Conservation (phyloP, 148 eudicot species). For the Chenopodium album region DNA sequence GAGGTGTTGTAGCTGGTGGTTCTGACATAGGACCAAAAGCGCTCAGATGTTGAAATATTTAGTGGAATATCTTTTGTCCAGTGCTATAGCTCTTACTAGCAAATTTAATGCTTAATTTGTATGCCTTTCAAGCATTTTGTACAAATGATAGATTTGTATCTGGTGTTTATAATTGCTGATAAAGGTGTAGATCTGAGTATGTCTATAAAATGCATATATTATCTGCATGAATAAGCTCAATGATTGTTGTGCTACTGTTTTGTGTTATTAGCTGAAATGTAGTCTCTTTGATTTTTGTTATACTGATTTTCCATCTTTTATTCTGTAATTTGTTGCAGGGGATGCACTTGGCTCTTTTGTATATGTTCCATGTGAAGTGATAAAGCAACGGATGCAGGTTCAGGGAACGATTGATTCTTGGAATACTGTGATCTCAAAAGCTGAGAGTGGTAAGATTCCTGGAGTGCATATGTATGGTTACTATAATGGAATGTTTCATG, state of each 20-base stretch:
- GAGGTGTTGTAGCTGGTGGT: slow-evolving; percentile 1
- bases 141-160: neutral
- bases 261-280: neutral
- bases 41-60: neutral
- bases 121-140: slow-evolving; percentile 6
- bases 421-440: slow-evolving; percentile 57
- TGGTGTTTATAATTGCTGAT: neutral
- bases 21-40: neutral
- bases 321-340: slow-evolving; percentile 43
- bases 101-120: neutral
- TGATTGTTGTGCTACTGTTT: neutral
- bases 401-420: slow-evolving; percentile 81
- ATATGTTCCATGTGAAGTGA: slow-evolving; percentile 96
- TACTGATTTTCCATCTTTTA: neutral
- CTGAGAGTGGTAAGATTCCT: slow-evolving; percentile 44
- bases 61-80: neutral
- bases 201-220: neutral
- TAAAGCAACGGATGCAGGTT: slow-evolving; percentile 96
- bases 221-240: neutral
- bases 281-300: neutral
- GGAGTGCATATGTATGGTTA: slow-evolving; percentile 68
- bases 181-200: neutral
- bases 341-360: slow-evolving; percentile 87
- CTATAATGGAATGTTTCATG: slow-evolving; percentile 87
- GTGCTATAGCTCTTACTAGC: neutral